Conservation (phyloP, 73 alveolate genomes). For the Tetrahymena malaccensis region DNA sequence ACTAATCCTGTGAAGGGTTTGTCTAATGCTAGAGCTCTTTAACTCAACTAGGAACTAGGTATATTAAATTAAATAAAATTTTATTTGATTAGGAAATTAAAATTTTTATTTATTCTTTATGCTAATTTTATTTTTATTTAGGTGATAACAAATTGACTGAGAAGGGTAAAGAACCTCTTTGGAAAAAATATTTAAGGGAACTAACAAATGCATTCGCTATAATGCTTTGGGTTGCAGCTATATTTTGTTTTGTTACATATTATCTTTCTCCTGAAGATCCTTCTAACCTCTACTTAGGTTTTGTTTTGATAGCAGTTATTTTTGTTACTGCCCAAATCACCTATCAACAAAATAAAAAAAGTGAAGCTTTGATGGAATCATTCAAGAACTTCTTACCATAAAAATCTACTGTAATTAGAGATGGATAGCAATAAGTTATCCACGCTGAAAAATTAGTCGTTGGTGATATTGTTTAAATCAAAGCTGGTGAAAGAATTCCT, state of each 20-base stretch:
- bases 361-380: constrained; percentile 87
- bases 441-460: constrained; percentile 80
- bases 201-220: constrained; percentile 66
- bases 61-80: background rate
- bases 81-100: background rate
- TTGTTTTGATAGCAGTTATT: constrained; percentile 72
- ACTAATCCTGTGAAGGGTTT: constrained; percentile 32
- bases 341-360: constrained; percentile 59
- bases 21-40: constrained; percentile 20
- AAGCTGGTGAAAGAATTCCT: constrained; percentile 94
- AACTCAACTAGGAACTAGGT: constrained; percentile 17
- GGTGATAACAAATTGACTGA: constrained; percentile 83
- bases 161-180: constrained; percentile 71
- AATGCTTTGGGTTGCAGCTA: constrained; percentile 83
- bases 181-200: constrained; percentile 54
- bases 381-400: constrained; percentile 65
- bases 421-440: constrained; percentile 53
- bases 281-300: constrained; percentile 69
- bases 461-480: constrained; percentile 86
- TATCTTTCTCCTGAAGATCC: constrained; percentile 60
- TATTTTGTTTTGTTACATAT: constrained; percentile 69
- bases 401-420: constrained; percentile 67
- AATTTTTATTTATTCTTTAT: background rate
- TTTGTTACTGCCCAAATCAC: constrained; percentile 71
- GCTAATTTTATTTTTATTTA: constrained; percentile 5